Base-by-base conservation (phyloP, 208 protist genomes). In the Porcisia hertigi region DNA sequence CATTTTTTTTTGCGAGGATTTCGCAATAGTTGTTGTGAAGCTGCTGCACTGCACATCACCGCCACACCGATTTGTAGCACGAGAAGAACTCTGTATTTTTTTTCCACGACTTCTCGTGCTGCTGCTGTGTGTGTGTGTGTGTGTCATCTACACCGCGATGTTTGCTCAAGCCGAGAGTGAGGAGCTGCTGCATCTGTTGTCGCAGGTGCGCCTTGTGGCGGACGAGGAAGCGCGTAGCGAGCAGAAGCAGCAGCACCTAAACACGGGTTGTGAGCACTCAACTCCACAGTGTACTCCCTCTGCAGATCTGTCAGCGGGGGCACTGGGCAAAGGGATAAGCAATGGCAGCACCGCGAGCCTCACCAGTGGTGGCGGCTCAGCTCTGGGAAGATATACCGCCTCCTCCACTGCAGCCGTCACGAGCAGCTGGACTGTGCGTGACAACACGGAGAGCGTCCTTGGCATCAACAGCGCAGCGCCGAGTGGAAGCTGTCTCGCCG, bases 111-210 rank as follows among this genome's bases (percentile, higher is more conserved):
- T 30, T 30, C 30, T 30, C 30, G 30, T 30, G 30, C 30, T 30
- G 30, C 30, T 30, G 30, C 0, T 62, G 63, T 34, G 63, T 69
- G 41, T 7, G 63, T 69, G 23, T 5, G 63, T 69, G 63, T 3
- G 65, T 34, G 57, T 73, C 34, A 66, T 57, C n/a, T 66, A 25
- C 45, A 43, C 36, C 69, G 43, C n/a, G n/a, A 84, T 84, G 80
- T 80, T 79, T 23, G 72, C 75, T 5, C 73, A 84, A 57, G 53
- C 75, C 4, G 75, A 84, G 47, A 84, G 65, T 65, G 75, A 75
- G 34, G 80, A 84, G 65, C 69, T 84, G 75, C 65, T 84, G 53
- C 60, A 80, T n/a, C 71, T 84, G 41, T 69, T 84, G 25, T 80
- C 80, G 49, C 73, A 80, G 69, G 80, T 84, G 62, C 75, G 73